A percentile compares a stretch with the other conserved stretches of the same genome.
Evolutionary conservation across 1,284 basidiomycete species (phyloP).

Genomic region (Cystobasidiaceae sp.): DNA sequence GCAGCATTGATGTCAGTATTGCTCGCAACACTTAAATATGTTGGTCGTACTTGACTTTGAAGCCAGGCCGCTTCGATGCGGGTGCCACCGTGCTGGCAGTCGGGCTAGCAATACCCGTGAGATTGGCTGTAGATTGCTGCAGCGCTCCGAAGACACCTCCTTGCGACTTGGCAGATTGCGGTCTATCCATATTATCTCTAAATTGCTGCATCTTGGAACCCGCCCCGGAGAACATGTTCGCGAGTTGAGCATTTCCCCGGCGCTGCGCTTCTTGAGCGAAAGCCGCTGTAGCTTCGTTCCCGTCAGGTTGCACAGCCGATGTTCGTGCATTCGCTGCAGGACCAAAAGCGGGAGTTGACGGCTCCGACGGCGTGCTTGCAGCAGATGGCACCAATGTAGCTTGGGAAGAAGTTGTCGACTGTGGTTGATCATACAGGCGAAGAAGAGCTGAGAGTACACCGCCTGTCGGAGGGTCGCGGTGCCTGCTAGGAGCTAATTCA

Average conservation of each 20-base stretch:
- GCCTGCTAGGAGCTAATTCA: background rate
- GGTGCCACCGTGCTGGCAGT: slow-evolving; percentile 5
- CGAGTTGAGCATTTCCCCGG: background rate
- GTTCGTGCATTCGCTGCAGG: background rate
- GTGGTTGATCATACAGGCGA: slow-evolving; percentile 28
- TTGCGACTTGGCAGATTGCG: background rate
- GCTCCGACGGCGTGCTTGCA: slow-evolving; percentile 3
- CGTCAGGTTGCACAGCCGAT: background rate
- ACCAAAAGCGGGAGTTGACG: background rate
- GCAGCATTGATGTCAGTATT: background rate
- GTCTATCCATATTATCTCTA: background rate
- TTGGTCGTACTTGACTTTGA: background rate
- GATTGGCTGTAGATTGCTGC: background rate
- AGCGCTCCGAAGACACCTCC: slow-evolving; percentile 29
- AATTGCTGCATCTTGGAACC: background rate
- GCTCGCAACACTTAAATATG: background rate
- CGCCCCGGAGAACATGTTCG: background rate
- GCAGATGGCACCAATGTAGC: slow-evolving; percentile 20
- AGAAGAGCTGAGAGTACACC: slow-evolving; percentile 28
- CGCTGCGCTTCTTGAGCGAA: slow-evolving; percentile 1
- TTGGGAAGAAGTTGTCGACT: slow-evolving; percentile 8
- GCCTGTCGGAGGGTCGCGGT: background rate
- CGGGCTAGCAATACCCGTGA: slow-evolving; percentile 25
- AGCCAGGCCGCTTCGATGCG: background rate
- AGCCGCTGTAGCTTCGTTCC: background rate